Conservation (phyloP, 106 monocot genomes). For the Apostasia ramifera region DNA sequence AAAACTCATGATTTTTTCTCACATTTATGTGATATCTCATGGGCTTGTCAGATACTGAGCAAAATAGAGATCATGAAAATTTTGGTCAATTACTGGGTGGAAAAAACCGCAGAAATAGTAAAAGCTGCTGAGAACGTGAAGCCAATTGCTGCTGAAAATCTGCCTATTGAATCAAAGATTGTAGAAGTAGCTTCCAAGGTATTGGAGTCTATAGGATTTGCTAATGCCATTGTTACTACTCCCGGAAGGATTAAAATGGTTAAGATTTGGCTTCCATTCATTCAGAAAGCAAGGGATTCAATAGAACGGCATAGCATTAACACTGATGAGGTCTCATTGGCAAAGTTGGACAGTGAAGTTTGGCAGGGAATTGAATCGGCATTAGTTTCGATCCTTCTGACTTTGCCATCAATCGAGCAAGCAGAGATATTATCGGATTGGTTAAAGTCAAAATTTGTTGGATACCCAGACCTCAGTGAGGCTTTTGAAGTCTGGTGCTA, state of each 20-base stretch:
- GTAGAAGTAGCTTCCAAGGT: slow-evolving; percentile 50
- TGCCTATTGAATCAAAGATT: slow-evolving; percentile 34
- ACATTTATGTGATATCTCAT: slow-evolving; percentile 58
- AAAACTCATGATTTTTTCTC: slow-evolving; percentile 13
- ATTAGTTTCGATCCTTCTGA: slow-evolving; percentile 53
- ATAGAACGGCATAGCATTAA: slow-evolving; percentile 10
- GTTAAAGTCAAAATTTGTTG: slow-evolving; percentile 41
- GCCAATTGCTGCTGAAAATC: neutral
- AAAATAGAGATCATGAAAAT: slow-evolving; percentile 87
- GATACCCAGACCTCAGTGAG: slow-evolving; percentile 70
- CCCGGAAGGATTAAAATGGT: slow-evolving; percentile 34
- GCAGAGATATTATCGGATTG: slow-evolving; percentile 69
- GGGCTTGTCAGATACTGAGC: slow-evolving; percentile 68
- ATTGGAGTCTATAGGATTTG: slow-evolving; percentile 65
- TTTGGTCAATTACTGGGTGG: slow-evolving; percentile 58
- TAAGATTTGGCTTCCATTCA: slow-evolving; percentile 67
- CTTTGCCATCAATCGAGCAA: slow-evolving; percentile 56
- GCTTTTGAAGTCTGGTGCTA: slow-evolving; percentile 91
- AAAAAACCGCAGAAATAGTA: slow-evolving; percentile 29
- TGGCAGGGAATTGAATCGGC: slow-evolving; percentile 73
- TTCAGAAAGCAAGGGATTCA: slow-evolving; percentile 29
- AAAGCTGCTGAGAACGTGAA: slow-evolving; percentile 8
- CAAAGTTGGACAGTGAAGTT: slow-evolving; percentile 46
- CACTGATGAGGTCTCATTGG: neutral
- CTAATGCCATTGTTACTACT: slow-evolving; percentile 48